phyloP scores from a whole-genome alignment of 1,139 yeast species.

The Yamadazyma atmosphaerica region DNA sequence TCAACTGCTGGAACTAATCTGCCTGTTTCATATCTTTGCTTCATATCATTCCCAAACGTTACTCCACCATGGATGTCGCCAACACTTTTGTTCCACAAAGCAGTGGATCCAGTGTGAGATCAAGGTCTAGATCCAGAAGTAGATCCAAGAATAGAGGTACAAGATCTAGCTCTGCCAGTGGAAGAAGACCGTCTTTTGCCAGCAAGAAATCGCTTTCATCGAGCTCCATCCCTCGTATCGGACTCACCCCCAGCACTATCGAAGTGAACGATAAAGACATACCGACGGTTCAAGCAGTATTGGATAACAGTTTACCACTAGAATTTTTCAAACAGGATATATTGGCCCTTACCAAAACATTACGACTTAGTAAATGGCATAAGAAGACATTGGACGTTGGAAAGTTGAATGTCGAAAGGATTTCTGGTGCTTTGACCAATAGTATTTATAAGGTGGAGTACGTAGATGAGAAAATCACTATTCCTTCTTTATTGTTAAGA shows the following conservation, averaged over 20 bases:
- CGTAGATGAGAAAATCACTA: slow-evolving; percentile 26
- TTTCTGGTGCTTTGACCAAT: slow-evolving; percentile 92
- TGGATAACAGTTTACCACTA: slow-evolving; percentile 74
- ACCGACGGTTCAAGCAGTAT: slow-evolving; percentile 41
- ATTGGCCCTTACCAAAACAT: slow-evolving; percentile 59
- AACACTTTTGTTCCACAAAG: slow-evolving; percentile 6
- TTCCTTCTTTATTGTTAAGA: slow-evolving; percentile 62
- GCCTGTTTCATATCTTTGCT: too few species aligned
- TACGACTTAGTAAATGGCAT: slow-evolving; percentile 80
- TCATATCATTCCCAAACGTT: too few species aligned
- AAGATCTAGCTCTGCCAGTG: slow-evolving; percentile 33
- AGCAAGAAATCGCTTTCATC: slow-evolving; percentile 33
- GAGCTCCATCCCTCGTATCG: slow-evolving; percentile 25
- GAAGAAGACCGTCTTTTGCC: slow-evolving; percentile 37
- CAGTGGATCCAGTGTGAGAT: neutral
- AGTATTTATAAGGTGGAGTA: slow-evolving; percentile 72
- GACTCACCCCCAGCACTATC: slow-evolving; percentile 28
- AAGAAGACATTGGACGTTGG: slow-evolving; percentile 42
- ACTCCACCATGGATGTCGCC: slow-evolving; percentile 32
- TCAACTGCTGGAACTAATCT: too few species aligned
- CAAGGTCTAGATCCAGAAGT: slow-evolving; percentile 4
- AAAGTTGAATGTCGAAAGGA: slow-evolving; percentile 53
- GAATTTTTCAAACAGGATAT: slow-evolving; percentile 87
- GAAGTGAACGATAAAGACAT: slow-evolving; percentile 28
- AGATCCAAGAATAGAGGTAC: slow-evolving; percentile 41